phyloP scores from a whole-genome alignment of 1,139 yeast species.

The Taphrina confusa region DNA sequence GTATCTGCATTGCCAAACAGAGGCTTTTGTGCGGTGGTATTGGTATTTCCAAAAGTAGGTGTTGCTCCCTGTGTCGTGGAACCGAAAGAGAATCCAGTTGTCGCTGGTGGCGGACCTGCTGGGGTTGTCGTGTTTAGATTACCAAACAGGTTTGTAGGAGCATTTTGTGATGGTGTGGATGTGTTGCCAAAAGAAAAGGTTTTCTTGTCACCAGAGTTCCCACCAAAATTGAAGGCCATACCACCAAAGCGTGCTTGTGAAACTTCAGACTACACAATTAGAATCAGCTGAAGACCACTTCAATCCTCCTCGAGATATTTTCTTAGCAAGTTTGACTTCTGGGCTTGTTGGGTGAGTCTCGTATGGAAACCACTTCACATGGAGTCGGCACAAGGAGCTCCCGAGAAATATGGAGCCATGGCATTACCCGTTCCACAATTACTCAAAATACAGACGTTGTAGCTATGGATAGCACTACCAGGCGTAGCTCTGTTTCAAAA shows the following conservation, averaged over 20 bases:
- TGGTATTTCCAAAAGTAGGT: conserved; percentile 2
- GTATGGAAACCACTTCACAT: not conserved
- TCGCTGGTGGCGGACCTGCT: conserved; percentile 34
- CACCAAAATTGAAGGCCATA: conserved; percentile 31
- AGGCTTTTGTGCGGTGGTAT: not conserved
- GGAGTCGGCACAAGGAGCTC: not conserved
- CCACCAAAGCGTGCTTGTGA: not conserved
- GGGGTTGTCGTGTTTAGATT: conserved; percentile 29
- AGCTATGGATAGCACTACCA: too few relatives aligned
- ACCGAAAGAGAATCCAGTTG: conserved; percentile 36
- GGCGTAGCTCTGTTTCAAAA: too few relatives aligned
- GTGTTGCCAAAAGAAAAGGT: conserved; percentile 32
- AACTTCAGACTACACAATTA: too few relatives aligned
- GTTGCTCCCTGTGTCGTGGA: conserved; percentile 6
- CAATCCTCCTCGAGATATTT: too few relatives aligned
- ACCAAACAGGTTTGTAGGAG: conserved; percentile 18
- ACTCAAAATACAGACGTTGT: too few relatives aligned
- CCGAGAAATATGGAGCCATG: not conserved
- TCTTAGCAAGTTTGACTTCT: too few relatives aligned
- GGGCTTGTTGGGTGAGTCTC: too few relatives aligned
- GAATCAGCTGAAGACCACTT: too few relatives aligned
- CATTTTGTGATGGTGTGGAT: conserved; percentile 32
- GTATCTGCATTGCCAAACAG: conserved; percentile 39
- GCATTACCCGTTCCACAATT: too few relatives aligned
- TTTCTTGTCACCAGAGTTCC: conserved; percentile 21